phyloP scores from a whole-genome alignment of 176 grass and related monocot genomes.

The Oryza nivara region DNA sequence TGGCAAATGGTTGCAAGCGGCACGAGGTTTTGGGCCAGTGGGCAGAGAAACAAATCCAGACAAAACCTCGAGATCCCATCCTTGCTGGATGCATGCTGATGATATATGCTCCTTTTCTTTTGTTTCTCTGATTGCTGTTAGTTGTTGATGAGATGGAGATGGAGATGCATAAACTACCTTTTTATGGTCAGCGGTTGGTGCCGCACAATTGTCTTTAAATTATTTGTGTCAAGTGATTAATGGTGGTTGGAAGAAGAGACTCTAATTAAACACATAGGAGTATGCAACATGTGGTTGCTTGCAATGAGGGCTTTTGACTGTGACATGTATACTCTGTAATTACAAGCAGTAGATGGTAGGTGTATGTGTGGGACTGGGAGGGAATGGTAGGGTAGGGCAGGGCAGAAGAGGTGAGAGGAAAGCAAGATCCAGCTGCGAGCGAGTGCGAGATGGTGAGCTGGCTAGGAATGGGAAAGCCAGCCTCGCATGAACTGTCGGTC shows the following conservation, averaged over 20 bases:
- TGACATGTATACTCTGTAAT: too few relatives aligned
- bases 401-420: neutral
- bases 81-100: neutral
- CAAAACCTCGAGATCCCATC: slow-evolving; percentile 33
- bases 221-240: neutral
- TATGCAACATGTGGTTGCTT: slow-evolving; percentile 29
- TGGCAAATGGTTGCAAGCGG: slow-evolving; percentile 27
- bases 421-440: neutral
- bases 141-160: neutral
- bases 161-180: neutral
- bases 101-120: neutral
- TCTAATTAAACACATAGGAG: neutral
- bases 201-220: neutral
- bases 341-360: neutral
- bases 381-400: neutral
- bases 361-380: neutral
- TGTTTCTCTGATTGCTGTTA: neutral
- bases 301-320: neutral
- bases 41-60: neutral
- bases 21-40: slow-evolving; percentile 1
- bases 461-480: neutral
- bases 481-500: slow-evolving; percentile 44
- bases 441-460: neutral
- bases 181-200: neutral
- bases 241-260: neutral